A percentile compares a stretch with the other conserved stretches of the same genome.
Evolutionary conservation across 305 asterid genomes (phyloP).

Genomic region (Fraxinus angustifolia): DNA sequence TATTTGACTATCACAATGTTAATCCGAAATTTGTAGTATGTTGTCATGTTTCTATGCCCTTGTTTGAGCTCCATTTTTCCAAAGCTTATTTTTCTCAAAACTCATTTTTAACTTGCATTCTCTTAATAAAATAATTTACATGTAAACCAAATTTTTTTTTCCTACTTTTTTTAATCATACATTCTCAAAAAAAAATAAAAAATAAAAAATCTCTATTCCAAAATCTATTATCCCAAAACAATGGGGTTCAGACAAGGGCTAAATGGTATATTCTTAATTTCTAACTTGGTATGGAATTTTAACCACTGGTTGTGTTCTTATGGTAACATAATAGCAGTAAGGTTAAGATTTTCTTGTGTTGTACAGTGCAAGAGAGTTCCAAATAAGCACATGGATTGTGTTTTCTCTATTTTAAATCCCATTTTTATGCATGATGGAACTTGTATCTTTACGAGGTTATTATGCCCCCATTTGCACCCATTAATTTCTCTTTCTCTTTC

Average conservation of each 20-base stretch:
- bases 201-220: not conserved
- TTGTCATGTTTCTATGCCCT: not conserved
- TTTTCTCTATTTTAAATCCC: not conserved
- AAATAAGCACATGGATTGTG: not conserved
- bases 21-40: not conserved
- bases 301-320: not conserved
- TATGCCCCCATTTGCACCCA: not conserved
- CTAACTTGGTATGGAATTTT: not conserved
- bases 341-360: not conserved
- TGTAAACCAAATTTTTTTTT: not conserved
- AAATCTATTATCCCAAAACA: not conserved
- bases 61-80: not conserved
- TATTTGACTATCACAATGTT: not conserved
- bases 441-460: not conserved
- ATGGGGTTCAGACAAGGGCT: not conserved
- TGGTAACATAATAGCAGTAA: not conserved
- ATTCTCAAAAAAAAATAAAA: no score
- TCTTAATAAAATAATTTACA: not conserved
- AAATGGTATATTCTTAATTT: not conserved
- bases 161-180: not conserved
- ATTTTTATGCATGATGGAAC: not conserved
- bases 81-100: not conserved
- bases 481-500: no score
- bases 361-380: not conserved
- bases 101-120: not conserved